Evolutionary conservation across 1,284 basidiomycete species (phyloP).

Genomic region (Gomphus sp.): DNA sequence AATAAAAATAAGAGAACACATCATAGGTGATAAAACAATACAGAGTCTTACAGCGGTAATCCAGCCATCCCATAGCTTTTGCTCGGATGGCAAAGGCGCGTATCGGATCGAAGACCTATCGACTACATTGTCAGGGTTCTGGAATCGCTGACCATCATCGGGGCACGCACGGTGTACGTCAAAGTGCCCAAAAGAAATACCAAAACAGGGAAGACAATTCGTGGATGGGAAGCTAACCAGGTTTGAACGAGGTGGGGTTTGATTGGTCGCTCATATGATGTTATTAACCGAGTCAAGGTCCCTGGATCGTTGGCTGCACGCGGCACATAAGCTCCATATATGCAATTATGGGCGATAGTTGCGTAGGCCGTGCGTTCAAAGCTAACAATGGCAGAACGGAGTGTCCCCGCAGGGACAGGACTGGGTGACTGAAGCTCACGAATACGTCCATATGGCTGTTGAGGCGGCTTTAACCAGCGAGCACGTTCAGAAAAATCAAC

Average conservation of each 20-base stretch:
- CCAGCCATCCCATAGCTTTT: conserved; percentile 79
- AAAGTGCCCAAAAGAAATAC: conserved; percentile 84
- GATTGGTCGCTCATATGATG: conserved; percentile 67
- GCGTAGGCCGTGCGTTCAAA: conserved; percentile 64
- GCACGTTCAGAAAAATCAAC: conserved; percentile 1
- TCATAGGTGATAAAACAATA: conserved; percentile 7
- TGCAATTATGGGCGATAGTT: conserved; percentile 75
- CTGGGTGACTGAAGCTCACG: conserved; percentile 53
- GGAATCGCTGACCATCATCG: conserved; percentile 18
- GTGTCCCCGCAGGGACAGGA: conserved; percentile 58
- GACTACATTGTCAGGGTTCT: neutral
- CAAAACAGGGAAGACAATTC: conserved; percentile 76
- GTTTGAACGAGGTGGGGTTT: conserved; percentile 71
- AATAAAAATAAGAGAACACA: neutral
- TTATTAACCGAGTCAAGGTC: conserved; percentile 48
- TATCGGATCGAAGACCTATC: conserved; percentile 85
- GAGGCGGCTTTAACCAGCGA: conserved; percentile 6
- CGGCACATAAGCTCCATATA: conserved; percentile 60
- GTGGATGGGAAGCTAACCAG: conserved; percentile 83
- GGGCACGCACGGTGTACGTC: conserved; percentile 68
- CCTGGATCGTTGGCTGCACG: conserved; percentile 15
- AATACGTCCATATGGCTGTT: conserved; percentile 79
- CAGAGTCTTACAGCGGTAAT: conserved; percentile 46
- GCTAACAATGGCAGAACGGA: conserved; percentile 54
- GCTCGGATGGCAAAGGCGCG: conserved; percentile 78